phyloP scores from a whole-genome alignment of 2,329 filamentous ascomycete species.

The Epichloe brachyelytri region DNA sequence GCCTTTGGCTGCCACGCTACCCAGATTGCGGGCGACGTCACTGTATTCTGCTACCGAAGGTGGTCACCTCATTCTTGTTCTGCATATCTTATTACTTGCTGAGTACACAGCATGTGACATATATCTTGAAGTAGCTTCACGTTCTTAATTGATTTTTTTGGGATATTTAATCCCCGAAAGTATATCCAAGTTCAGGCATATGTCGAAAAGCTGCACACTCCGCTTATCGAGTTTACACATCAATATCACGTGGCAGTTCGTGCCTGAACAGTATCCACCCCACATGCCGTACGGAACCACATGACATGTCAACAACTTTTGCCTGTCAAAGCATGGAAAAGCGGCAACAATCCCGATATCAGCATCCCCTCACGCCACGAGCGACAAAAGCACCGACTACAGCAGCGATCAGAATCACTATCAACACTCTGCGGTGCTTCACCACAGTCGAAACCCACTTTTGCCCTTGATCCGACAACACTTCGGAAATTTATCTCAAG shows the following conservation, averaged over 20 bases:
- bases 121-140: background rate
- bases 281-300: constrained; percentile 1
- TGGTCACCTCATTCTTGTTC: background rate
- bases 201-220: background rate
- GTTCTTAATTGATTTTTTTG: background rate
- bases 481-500: background rate
- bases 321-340: background rate
- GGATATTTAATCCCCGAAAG: background rate
- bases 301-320: constrained; percentile 4
- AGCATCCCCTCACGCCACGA: background rate
- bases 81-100: background rate
- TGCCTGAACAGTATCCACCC: background rate
- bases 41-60: background rate
- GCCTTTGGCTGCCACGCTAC: background rate
- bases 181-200: background rate
- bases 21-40: background rate
- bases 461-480: background rate
- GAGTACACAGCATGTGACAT: background rate
- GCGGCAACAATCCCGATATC: background rate
- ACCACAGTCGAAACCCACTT: background rate
- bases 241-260: constrained; percentile 2
- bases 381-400: background rate
- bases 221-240: background rate
- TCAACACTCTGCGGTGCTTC: background rate
- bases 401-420: background rate